Base-by-base conservation (phyloP, 768 basidiomycete species). In the Dentipellis fragilis region DNA sequence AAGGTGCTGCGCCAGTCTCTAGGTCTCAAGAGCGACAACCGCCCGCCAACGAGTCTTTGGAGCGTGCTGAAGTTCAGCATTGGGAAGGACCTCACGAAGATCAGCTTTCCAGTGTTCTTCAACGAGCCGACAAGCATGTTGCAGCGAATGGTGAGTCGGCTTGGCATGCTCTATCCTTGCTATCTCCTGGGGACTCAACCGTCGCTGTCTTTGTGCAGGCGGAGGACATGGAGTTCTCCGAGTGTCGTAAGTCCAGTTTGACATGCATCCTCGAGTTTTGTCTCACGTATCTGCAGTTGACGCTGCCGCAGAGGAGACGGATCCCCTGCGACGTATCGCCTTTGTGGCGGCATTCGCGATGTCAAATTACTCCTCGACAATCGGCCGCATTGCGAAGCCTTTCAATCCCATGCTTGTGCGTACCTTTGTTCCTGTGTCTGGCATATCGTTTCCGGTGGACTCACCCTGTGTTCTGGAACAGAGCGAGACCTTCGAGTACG, bases 201-300 rank as follows among this genome's bases (percentile, higher is more conserved):
- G 38, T 39, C 3, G 38, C 42, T 16, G 8, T 16, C 29, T 6
- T 17, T 23, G 16, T 7, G 2, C 5, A 46, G 79, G 89, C 93
- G 10, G 94, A 98, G 71, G 94, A 98, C 69, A 95, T 95, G 91
- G 94, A 96, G 68, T 96, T 94, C 70, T 85, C 89, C 0, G 91
- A 93, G 62, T 95, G 92, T 64, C 71, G 88, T 90, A 63, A 74
- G 89, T 80, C 34, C 40, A 36, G 16, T 23, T 3, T 29, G 19
- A 10, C 39, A 4, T 22, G 49, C 14, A 16, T 38, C 50, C 10
- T 35, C 38, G n/a, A 36, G 16, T 19, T 38, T 10, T 37, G 23
- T 37, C 16, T 40, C 19, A 12, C 22, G 29, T 17, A 16, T 39
- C 19, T 36, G 0, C 61, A 91, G 87, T 97, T 64, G 93, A 96